Evolutionary conservation across 345 rosid genomes (phyloP).

Genomic region (Arabis hirsuta): DNA sequence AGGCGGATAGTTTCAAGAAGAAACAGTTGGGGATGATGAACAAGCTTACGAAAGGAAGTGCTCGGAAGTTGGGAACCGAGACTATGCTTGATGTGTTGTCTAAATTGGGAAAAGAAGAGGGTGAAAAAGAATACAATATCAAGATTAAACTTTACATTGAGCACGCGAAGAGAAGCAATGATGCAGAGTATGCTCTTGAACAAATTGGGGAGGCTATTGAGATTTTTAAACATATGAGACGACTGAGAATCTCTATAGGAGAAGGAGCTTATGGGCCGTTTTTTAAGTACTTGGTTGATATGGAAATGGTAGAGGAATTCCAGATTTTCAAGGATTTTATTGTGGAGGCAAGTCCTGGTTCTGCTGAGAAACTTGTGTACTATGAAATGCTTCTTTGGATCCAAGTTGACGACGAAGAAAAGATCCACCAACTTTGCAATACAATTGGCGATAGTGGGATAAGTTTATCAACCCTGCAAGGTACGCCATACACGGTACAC

Average conservation of each 20-base stretch:
- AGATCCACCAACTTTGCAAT: slow-evolving; percentile 61
- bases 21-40: slow-evolving; percentile 46
- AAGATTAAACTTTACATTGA: slow-evolving; percentile 56
- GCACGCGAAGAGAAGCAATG: slow-evolving; percentile 56
- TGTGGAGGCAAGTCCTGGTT: slow-evolving; percentile 49
- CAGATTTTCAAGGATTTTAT: slow-evolving; percentile 46
- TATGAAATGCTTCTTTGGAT: slow-evolving; percentile 85
- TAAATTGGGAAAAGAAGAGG: slow-evolving; percentile 71
- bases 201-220: slow-evolving; percentile 51
- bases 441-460: slow-evolving; percentile 38
- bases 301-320: slow-evolving; percentile 73
- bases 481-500: slow-evolving; percentile 43
- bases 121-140: slow-evolving; percentile 63
- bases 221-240: slow-evolving; percentile 58
- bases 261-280: slow-evolving; percentile 70
- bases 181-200: slow-evolving; percentile 51
- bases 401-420: slow-evolving; percentile 52
- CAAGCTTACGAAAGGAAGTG: slow-evolving; percentile 42
- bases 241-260: slow-evolving; percentile 58
- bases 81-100: slow-evolving; percentile 51
- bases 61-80: slow-evolving; percentile 58
- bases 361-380: slow-evolving; percentile 61
- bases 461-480: slow-evolving; percentile 50
- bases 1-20: slow-evolving; percentile 46
- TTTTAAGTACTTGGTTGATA: slow-evolving; percentile 66